Evolutionary conservation across 345 rosid genomes (phyloP).

Genomic region (Adansonia digitata): DNA sequence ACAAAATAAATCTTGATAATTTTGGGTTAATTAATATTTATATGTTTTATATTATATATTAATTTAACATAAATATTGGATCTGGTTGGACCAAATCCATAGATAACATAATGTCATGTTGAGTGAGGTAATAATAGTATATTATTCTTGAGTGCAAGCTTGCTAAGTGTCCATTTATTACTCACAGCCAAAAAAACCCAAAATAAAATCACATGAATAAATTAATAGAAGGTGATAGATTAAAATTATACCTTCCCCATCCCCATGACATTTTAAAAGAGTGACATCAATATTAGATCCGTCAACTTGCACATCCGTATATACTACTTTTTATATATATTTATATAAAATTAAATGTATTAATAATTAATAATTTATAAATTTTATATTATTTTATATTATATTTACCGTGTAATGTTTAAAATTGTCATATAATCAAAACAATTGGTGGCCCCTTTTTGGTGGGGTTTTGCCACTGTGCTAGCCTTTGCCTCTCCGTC

Average conservation of each 20-base stretch:
- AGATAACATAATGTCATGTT: background rate
- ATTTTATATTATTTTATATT: too few relatives aligned
- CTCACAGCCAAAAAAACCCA: background rate
- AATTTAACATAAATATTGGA: too few relatives aligned
- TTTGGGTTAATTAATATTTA: background rate
- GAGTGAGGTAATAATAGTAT: background rate
- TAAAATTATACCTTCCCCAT: too few relatives aligned
- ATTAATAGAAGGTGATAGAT: background rate
- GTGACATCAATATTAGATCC: background rate
- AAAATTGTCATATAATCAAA: background rate
- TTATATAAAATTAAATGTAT: too few relatives aligned
- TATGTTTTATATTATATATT: too few relatives aligned
- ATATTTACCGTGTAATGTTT: background rate
- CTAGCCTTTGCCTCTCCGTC: too few relatives aligned
- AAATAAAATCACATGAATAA: background rate
- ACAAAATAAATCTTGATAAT: background rate
- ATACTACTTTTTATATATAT: too few relatives aligned
- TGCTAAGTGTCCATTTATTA: background rate
- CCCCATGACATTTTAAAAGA: background rate
- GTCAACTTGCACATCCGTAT: too few relatives aligned
- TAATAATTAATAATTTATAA: too few relatives aligned
- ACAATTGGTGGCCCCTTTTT: background rate
- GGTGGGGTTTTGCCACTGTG: too few relatives aligned
- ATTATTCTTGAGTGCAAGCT: slow-evolving; percentile 7
- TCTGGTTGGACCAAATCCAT: background rate